Evolutionary conservation across 345 rosid species (phyloP), one percentile per base, ranked within the genome.

Genomic region (Streptanthus diversifolius): DNA sequence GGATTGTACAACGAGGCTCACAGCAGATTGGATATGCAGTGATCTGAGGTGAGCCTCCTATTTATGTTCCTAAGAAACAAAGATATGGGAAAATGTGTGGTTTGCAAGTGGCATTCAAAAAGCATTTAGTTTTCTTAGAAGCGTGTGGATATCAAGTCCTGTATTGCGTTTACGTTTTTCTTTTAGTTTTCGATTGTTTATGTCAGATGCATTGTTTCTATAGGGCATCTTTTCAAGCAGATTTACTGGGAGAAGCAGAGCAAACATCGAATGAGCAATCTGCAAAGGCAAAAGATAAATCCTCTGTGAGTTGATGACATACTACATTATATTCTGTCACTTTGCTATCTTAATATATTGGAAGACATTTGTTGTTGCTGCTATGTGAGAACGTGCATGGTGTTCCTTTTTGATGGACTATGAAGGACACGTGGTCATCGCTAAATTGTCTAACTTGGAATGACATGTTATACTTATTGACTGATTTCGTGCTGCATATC

Each of bases 211-310:
- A 36, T 58, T 76, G 55, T 78, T 64, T 73, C 57, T 85, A 35
- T 59, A 93, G 98, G 82, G 96, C 97, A 82, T 93, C 91, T 81
- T 96, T 91, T 81, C 98, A 97, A 61, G 97, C 97, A 55, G 97
- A 91, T 45, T 74, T 93, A 62, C 77, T 90, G 77, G 98, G 91
- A 69, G 97, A 93, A 82, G 84, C 90, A 3, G 97, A 91, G 72
- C 75, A 83, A 15, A 91, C 89, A 84, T 84, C 58, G 52, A 90
- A 48, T 70, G 97, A 93, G 66, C 96, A 88, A 75, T 81, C 89
- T 45, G 77, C 79, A 49, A 91, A 88, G 84, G 74, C 72, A 32
- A 90, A 82, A 79, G 97, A 91, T 35, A 92, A 85, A 72, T 70
- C 75, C 63, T 63, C 75, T 74, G 99, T 93, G 86, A 83, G 80